Base-by-base conservation (phyloP, 2,329 filamentous ascomycete species). In the Fusarium praegraminearum region DNA sequence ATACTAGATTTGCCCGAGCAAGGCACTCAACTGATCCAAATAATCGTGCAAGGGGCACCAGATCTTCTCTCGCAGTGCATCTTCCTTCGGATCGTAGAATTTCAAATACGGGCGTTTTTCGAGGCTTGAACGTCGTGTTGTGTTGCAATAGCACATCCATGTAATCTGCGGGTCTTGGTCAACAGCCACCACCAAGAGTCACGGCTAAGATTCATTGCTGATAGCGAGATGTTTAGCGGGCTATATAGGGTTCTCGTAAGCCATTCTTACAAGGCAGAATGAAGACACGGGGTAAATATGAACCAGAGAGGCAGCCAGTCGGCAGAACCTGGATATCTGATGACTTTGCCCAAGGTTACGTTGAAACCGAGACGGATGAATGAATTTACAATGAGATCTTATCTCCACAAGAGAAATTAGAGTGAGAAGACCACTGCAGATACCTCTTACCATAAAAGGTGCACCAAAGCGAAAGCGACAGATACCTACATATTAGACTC, bases 91-190 rank as follows among this genome's bases (percentile, higher is more conserved):
- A 57, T 62, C 52, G 62, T 56, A 54, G 35, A 53, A 58, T 43
- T 51, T 56, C 50, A 30, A 58, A 70, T 61, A 71, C 64, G 62
- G 67, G 65, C 54, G 57, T 72, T 58, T 58, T 70, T 63, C 62
- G 41, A 41, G 57, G 50, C 61, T 62, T 47, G 52, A 67, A 62
- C 41, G 66, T 65, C 61, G 69, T 73, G 62, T 63, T 68, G 69
- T 73, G 67, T 71, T 59, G 61, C 67, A 63, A 65, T 55, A 64
- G 49, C 60, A 62, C 67, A 44, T 26, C 40, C 40, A 59, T 59
- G 57, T 45, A 72, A 36, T 45, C 38, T 57, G 57, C 52, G 28
- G 67, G 64, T 38, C 65, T 51, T 62, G 47, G 50, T 57, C 56
- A 46, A 30, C 64, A 65, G 59, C 53, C 49, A 67, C 47, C 38